Base-by-base conservation (phyloP, 2,329 filamentous ascomycete genomes). In the Xylaria arbuscula region DNA sequence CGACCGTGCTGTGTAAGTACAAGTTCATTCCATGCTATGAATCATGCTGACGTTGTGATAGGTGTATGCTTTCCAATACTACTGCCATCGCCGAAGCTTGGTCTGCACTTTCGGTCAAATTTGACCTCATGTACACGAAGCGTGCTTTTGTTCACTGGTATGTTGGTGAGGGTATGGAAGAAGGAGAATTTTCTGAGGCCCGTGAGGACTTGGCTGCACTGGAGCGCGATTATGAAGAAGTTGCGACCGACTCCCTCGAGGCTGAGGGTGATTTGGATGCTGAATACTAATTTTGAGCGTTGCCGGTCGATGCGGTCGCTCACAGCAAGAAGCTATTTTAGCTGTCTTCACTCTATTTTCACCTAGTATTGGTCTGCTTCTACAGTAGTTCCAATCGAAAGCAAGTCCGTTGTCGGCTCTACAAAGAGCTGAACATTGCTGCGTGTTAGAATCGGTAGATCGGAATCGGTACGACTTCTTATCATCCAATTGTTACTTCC, bases 71-170 rank as follows among this genome's bases (percentile, higher is more conserved):
- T 72, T 95, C 93, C 85, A 97, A 99, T 89, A 99, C 96, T 77
- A 99, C 96, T 62, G 95, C 96, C 79, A 99, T 99, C 79, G 93
- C 95, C 79, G 95, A 98, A 86, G 96, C 96, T 72, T 99, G 96
- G 96, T 94, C 93, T 72, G 94, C 94, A 75, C 90, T 99, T 73
- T 97, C 94, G 71, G 89, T 92, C 89, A 99, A 99, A 87, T 99
- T 99, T 87, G 96, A 99, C 81, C 93, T 99, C 82, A 99, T 99
- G 96, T 98, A 98, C 91, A 97, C 93, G 83, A 99, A 99, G 92
- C 96, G 96, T 87, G 96, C 96, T 72, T 99, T 99, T 85, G 96
- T 99, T 74, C 96, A 99, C 87, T 99, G 96, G 96, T 99, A 98
- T 79, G 96, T 99, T 80, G 96, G 96, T 86, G 96, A 98, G 88